phyloP scores from a whole-genome alignment of 2,329 filamentous ascomycete genomes.

The Botrytis fabae region DNA sequence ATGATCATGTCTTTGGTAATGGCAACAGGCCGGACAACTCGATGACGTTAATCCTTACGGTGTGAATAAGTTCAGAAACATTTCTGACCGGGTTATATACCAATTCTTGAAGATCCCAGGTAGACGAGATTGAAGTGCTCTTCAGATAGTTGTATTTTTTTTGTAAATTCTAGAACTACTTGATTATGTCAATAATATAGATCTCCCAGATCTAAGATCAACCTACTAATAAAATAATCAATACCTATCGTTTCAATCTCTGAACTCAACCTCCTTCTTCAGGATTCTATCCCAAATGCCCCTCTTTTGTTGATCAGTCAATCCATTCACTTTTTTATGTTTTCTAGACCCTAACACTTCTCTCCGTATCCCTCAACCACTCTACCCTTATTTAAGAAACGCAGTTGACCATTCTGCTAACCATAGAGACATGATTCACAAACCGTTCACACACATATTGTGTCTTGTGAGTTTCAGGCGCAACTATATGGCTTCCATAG shows the following conservation, averaged over 20 bases:
- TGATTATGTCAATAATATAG: not conserved
- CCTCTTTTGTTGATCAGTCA: not conserved
- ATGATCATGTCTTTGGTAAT: not conserved
- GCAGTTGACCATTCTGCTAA: rapidly evolving
- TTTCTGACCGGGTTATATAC: too few species aligned
- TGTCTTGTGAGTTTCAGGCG: not conserved
- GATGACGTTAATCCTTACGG: not conserved
- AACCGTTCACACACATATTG: not conserved
- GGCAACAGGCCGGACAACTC: not conserved
- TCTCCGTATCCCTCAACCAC: rapidly evolving
- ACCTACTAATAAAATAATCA: not conserved
- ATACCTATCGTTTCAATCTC: not conserved
- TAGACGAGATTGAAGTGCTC: not conserved
- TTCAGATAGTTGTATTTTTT: not conserved
- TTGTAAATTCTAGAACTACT: too few species aligned
- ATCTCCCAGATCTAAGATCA: not conserved
- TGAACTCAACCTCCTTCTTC: not conserved
- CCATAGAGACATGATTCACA: not conserved
- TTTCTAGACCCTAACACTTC: rapidly evolving
- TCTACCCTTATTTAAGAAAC: too few species aligned
- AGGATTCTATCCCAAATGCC: too few species aligned
- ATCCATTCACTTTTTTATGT: not conserved
- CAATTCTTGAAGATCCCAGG: too few species aligned
- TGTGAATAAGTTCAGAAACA: too few species aligned
- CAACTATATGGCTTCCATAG: not conserved